Base-by-base conservation (phyloP, 768 basidiomycete genomes). In the Rhizopogon roseolus region DNA sequence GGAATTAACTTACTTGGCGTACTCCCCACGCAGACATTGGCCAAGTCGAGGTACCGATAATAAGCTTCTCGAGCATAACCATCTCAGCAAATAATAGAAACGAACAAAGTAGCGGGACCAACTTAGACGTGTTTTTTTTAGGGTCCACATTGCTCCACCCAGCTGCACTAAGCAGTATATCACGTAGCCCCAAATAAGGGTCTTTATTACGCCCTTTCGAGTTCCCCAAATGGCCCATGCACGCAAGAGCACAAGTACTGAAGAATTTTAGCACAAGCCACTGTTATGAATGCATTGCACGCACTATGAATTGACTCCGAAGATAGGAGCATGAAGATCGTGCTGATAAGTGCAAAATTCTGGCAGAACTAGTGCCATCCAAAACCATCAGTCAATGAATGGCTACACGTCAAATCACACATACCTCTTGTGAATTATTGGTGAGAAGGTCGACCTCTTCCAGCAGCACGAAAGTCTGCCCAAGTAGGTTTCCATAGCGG, bases 401-500 rank as follows among this genome's bases (percentile, higher is more conserved):
- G 19, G 7, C 6, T 34, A 16, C 19, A 14, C 7, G 10, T 14
- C 4, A 19, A 14, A 46, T 9, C 7, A 5, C n/a, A 25, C 8
- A 16, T 34, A 61, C 58, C 17, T 27, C 2, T 6, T 22, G 14
- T 28, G 49, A 42, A 37, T 37, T 16, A 19, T 60, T n/a, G 1
- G 41, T 32, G 4, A 60, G 17, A n/a, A 34, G 14, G 16, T 53
- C 55, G 40, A 38, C 37, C 34, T 53, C 55, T 29, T 50, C 44
- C n/a, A 59, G 32, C 6, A 46, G 40, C 3, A 61, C 40, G 28
- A 49, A 19, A 14, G 50, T 54, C 17, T 62, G 60, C 13, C 44
- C 49, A 4, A 61, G 13, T 10, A 62, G 51, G 28, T 59, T 62
- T 5, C 46, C 60, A 36, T 62, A 62, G 27, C 61, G 60, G 41